Evolutionary conservation across 2,329 filamentous ascomycete species (phyloP).

Genomic region (Aspergillus brunneoviolaceus): DNA sequence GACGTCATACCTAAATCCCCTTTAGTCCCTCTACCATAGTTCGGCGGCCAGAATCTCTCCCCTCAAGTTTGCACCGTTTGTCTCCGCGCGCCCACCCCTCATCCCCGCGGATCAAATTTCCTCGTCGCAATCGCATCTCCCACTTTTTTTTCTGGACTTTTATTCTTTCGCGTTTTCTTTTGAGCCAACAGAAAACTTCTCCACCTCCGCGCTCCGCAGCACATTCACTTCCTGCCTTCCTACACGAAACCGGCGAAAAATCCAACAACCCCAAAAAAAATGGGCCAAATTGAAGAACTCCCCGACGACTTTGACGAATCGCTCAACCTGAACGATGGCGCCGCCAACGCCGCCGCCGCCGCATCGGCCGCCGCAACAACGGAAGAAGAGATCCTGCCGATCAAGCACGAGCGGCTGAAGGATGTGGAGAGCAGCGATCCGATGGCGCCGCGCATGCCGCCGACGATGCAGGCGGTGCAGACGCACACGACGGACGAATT

Average conservation of each 20-base stretch:
- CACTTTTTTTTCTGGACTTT: neutral
- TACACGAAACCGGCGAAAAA: no score
- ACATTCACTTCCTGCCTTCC: no score
- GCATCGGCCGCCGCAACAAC: neutral
- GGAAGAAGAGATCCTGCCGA: conserved; percentile 37
- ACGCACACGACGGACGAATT: conserved; percentile 61
- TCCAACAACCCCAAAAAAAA: conserved; percentile 18
- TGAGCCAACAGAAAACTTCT: no score
- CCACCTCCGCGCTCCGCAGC: no score
- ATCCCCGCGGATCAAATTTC: conserved; percentile 5
- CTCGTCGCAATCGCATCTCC: conserved; percentile 1
- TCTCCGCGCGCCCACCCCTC: conserved; percentile 3
- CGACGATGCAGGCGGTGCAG: conserved; percentile 57
- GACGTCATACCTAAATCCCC: no score
- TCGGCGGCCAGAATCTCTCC: conserved; percentile 1
- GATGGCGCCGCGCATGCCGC: conserved; percentile 52
- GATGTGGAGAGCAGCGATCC: conserved; percentile 31
- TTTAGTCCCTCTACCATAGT: no score
- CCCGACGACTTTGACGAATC: conserved; percentile 52
- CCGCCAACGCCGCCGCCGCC: neutral
- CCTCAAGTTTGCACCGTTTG: conserved; percentile 35
- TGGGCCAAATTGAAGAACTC: conserved; percentile 56
- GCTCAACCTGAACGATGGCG: conserved; percentile 38
- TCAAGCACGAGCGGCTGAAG: conserved; percentile 38
- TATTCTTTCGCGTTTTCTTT: no score